phyloP scores from a whole-genome alignment of 257 asterid genomes.

The Osmanthus fragrans region DNA sequence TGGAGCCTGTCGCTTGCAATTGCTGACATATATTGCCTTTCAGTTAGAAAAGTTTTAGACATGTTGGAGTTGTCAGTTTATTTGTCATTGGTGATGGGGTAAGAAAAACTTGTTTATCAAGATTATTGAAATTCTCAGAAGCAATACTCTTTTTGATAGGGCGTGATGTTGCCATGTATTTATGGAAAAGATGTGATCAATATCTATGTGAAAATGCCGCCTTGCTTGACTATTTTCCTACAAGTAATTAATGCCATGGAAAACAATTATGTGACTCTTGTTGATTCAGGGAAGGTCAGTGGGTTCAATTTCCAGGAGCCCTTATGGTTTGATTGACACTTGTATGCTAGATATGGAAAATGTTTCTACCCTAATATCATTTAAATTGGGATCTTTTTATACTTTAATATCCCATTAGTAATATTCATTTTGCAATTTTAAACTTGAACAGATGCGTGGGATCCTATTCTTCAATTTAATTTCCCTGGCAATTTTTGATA shows the following conservation, averaged over 20 bases:
- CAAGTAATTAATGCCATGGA: too few relatives aligned
- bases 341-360: not conserved
- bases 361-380: too few relatives aligned
- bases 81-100: slow-evolving; percentile 94
- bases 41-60: slow-evolving; percentile 74
- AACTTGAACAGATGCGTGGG: not conserved
- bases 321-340: not conserved
- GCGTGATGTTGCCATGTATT: not conserved
- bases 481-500: not conserved
- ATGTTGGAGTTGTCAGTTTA: slow-evolving; percentile 50
- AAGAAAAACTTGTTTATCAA: slow-evolving; percentile 31
- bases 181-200: not conserved
- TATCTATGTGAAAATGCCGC: not conserved
- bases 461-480: not conserved
- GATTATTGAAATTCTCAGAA: slow-evolving; percentile 4
- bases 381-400: too few relatives aligned
- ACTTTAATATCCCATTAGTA: not conserved
- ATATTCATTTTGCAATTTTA: not conserved
- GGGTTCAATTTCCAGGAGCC: not conserved
- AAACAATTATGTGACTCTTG: too few relatives aligned
- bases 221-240: not conserved
- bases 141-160: not conserved
- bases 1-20: slow-evolving; percentile 84
- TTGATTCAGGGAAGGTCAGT: too few relatives aligned
- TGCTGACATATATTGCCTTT: slow-evolving; percentile 65